These are phyloP conservation scores for Fraxinus baroniana DNA, from an alignment of 305 asterid species.

Conservation along the genomic window DNA sequence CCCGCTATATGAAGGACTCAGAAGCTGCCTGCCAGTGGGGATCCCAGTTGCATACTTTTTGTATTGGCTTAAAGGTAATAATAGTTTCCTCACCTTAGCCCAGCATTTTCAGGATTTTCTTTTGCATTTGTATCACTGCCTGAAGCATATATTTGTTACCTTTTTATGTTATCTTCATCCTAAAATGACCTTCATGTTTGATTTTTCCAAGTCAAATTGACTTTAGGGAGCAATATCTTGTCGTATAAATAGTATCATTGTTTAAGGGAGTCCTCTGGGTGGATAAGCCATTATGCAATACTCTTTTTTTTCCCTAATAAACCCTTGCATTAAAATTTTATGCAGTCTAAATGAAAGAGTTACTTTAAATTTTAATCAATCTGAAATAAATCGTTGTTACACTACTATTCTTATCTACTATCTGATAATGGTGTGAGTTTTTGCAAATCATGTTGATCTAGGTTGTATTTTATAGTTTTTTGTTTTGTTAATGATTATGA, in stretches of 20 bases:
- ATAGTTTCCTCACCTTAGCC: background rate
- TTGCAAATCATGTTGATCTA: background rate
- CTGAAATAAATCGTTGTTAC: background rate
- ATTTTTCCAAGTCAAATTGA: background rate
- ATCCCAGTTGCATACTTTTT: slow-evolving; percentile 78
- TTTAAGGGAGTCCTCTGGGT: background rate
- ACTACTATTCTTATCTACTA: background rate
- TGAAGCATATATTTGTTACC: background rate
- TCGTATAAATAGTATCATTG: background rate
- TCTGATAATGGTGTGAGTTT: background rate
- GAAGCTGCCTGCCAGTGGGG: slow-evolving; percentile 89
- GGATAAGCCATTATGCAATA: background rate
- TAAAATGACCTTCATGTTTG: background rate
- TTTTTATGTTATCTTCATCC: background rate
- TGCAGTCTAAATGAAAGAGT: background rate
- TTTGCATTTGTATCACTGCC: background rate
- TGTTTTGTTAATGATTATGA: background rate
- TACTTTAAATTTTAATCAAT: background rate
- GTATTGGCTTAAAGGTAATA: slow-evolving; percentile 84
- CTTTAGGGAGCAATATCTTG: background rate
- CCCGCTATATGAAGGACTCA: slow-evolving; percentile 74
- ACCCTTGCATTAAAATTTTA: background rate
- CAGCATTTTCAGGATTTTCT: slow-evolving; percentile 6
- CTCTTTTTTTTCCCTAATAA: background rate
- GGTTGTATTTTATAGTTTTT: background rate